phyloP scores from a whole-genome alignment of 495 filamentous ascomycete species.

The Letharia lupina region DNA sequence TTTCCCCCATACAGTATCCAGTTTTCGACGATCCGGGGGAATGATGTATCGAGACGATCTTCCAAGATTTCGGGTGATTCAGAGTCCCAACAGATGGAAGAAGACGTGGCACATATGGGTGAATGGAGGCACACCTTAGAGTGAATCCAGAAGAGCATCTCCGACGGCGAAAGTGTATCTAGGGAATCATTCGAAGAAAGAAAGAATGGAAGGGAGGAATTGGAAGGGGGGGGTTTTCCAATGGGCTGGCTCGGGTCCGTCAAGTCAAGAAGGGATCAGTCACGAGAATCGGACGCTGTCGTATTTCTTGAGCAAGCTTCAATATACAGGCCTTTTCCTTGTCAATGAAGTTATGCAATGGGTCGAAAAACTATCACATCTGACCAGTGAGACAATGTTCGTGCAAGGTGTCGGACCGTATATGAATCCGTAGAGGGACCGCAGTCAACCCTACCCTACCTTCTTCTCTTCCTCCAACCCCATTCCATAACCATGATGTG shows the following conservation, averaged over 20 bases:
- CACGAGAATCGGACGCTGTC: not conserved
- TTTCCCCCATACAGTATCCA: constrained; percentile 1
- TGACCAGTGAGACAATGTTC: no score
- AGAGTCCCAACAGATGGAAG: not conserved
- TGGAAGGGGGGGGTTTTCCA: no score
- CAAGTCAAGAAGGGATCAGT: not conserved
- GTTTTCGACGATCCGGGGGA: not conserved
- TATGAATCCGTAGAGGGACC: not conserved
- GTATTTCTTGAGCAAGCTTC: not conserved
- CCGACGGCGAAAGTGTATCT: not conserved
- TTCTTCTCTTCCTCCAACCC: not conserved
- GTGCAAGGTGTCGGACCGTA: no score
- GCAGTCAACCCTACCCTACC: not conserved
- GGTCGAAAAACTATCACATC: not conserved
- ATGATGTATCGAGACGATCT: not conserved
- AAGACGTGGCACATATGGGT: not conserved
- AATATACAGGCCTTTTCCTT: not conserved
- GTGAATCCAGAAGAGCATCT: not conserved
- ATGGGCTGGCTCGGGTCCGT: not conserved
- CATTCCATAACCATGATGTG: not conserved
- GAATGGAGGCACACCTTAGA: not conserved
- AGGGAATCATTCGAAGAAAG: not conserved
- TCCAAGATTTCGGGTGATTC: not conserved
- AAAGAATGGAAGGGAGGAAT: not conserved
- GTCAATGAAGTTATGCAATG: not conserved